These are phyloP conservation scores for Teunomyces tritomae DNA, from an alignment of 805 yeast genomes.

Conservation along the genomic window DNA sequence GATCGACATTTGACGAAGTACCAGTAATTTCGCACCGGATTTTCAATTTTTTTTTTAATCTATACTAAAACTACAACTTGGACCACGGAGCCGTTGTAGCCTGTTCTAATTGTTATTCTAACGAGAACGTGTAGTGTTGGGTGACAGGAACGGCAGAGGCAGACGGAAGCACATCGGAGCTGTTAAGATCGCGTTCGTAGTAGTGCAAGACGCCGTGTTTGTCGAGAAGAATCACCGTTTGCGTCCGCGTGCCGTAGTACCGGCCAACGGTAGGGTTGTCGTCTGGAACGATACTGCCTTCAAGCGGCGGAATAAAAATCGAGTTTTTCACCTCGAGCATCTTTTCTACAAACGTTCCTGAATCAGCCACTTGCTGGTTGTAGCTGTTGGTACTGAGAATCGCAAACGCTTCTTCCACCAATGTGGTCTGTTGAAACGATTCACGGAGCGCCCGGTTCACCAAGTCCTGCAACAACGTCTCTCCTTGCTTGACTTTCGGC, in stretches of 20 bases:
- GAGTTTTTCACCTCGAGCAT: constrained; percentile 48
- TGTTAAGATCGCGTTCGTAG: constrained; percentile 59
- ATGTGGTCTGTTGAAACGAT: constrained; percentile 28
- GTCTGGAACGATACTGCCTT: constrained; percentile 15
- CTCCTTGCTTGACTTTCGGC: constrained; percentile 66
- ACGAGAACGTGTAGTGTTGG: constrained; percentile 5
- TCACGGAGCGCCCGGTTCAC: constrained; percentile 16
- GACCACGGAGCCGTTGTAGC: background rate
- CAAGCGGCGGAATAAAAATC: constrained; percentile 71
- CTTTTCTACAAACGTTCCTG: constrained; percentile 20
- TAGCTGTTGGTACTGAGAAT: constrained; percentile 49
- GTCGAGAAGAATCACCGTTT: constrained; percentile 67
- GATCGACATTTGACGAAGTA: background rate
- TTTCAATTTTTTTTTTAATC: background rate
- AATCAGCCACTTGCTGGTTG: constrained; percentile 23
- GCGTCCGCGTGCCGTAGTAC: constrained; percentile 85
- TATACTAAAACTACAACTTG: constrained; percentile 1
- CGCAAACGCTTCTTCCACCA: constrained; percentile 52
- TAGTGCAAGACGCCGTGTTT: constrained; percentile 52
- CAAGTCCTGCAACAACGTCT: constrained; percentile 18
- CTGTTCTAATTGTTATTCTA: background rate
- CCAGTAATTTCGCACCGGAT: background rate
- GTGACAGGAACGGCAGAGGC: background rate
- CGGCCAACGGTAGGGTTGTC: constrained; percentile 38
- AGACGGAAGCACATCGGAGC: constrained; percentile 29